Evolutionary conservation across 2,329 filamentous ascomycete genomes (phyloP), one percentile per base, ranked within the genome.

Genomic region (Calonectria fujianensis): DNA sequence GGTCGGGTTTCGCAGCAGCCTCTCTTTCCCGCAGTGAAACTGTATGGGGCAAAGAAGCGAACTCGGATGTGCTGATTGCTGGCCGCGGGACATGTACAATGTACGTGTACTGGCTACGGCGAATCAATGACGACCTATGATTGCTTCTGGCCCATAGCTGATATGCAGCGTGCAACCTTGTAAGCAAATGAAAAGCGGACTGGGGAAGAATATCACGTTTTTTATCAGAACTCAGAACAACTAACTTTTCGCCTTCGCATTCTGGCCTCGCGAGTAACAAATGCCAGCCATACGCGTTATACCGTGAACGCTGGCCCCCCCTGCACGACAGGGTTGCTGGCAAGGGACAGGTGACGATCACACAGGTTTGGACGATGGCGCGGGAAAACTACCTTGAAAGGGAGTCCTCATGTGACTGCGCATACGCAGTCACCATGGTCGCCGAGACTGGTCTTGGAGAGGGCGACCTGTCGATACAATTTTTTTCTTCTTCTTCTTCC

Each of bases 321-420:
- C 74, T 75, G 70, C 52, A 66, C 13, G 31, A 41, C 67, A 69
- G 52, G 65, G 54, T 71, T 50, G 45, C 35, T 31, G 72, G 67
- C 69, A 64, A 72, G 57, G 74, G 70, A 72, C 51, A 73, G 41
- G 70, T 57, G 75, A 76, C 72, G 69, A 65, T 74, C 70, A 66
- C 73, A 75, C 70, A 74, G 61, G 61, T 45, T 72, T 65, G 68
- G 65, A 68, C 65, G 61, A 71, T 52, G 54, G 64, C 31, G 50
- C 35, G 61, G 66, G 67, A 74, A 63, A 74, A 74, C 48, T 27
- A 29, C n/a, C 51, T 57, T 54, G 39, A 68, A 70, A 64, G 32
- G 35, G 50, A n/a, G 27, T 10, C 29, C 35, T 32, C 29, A 63
- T 63, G 57, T 27, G 24, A 41, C 24, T 18, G 37, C 18, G 9